phyloP scores from a whole-genome alignment of 129 eudicot genomes.

The Heracleum sosnowskyi region DNA sequence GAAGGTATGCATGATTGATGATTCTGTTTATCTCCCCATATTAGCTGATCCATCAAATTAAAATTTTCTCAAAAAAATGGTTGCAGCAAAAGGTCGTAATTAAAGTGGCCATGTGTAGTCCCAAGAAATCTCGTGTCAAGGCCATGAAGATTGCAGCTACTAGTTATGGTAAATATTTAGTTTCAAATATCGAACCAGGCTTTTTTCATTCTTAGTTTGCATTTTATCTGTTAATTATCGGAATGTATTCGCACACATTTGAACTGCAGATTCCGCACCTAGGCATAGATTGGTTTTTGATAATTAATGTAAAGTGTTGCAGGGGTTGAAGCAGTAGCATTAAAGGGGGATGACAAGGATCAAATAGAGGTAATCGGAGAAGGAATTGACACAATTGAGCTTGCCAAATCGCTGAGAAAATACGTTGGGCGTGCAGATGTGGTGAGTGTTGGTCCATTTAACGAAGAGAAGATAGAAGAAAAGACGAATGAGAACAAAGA shows the following conservation, averaged over 20 bases:
- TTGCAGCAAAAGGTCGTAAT: slow-evolving; percentile 17
- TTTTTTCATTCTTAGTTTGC: neutral
- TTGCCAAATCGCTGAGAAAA: slow-evolving; percentile 21
- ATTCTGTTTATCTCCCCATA: neutral
- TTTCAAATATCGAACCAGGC: neutral
- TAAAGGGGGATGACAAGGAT: slow-evolving; percentile 16
- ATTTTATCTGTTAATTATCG: too few species aligned
- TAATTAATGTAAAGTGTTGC: neutral
- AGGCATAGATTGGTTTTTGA: neutral
- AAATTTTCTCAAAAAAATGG: neutral
- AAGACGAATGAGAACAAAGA: neutral
- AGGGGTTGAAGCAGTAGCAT: slow-evolving; percentile 25
- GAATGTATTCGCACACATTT: too few species aligned
- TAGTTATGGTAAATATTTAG: neutral
- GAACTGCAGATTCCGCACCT: neutral
- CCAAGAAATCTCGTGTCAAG: slow-evolving; percentile 4
- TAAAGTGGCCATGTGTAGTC: slow-evolving; percentile 5
- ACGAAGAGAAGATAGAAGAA: too few species aligned
- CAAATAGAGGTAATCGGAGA: slow-evolving; percentile 30
- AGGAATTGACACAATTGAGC: slow-evolving; percentile 17
- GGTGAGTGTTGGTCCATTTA: slow-evolving; percentile 19
- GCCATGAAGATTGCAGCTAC: slow-evolving; percentile 14
- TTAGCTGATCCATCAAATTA: neutral
- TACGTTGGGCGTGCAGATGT: slow-evolving; percentile 20
- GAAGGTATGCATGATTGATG: neutral